These are phyloP conservation scores for Nakazawaea populi DNA, from an alignment of 805 yeast genomes.

Conservation along the genomic window DNA sequence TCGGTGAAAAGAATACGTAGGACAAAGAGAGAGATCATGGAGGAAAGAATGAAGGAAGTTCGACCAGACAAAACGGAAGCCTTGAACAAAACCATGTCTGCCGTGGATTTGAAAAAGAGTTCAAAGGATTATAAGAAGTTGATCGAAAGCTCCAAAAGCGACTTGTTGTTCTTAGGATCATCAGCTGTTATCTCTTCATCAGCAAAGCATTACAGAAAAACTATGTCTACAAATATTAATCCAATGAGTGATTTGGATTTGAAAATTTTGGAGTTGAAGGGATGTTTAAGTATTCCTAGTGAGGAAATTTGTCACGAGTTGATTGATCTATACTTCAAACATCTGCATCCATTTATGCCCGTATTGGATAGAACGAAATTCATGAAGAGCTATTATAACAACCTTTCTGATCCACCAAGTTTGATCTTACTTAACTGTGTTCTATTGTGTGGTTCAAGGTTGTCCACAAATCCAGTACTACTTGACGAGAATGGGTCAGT, in stretches of 20 bases:
- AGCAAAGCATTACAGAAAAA: constrained; percentile 36
- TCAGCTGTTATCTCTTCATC: constrained; percentile 42
- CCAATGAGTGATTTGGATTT: constrained; percentile 38
- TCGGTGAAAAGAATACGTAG: constrained; percentile 43
- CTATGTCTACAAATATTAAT: constrained; percentile 16
- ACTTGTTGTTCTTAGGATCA: constrained; percentile 44
- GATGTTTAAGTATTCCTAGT: constrained; percentile 67
- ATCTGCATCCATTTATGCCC: constrained; percentile 66
- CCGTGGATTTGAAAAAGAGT: constrained; percentile 11
- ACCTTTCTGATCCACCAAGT: constrained; percentile 53
- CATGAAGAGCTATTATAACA: constrained; percentile 48
- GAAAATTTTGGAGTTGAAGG: constrained; percentile 55
- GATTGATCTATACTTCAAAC: constrained; percentile 54
- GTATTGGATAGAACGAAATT: constrained; percentile 59
- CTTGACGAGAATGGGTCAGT: constrained; percentile 39
- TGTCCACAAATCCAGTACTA: constrained; percentile 46
- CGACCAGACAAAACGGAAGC: constrained; percentile 2
- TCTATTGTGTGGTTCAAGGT: constrained; percentile 61
- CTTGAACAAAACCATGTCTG: constrained; percentile 11
- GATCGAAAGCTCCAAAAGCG: constrained; percentile 15
- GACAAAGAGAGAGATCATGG: constrained; percentile 19
- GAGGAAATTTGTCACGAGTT: constrained; percentile 52
- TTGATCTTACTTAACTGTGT: constrained; percentile 60
- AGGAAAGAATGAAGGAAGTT: constrained; percentile 3
- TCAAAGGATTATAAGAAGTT: constrained; percentile 14